Percentiles rank a stretch among this genome's conserved stretches.
Conservation (phyloP, 2,329 filamentous ascomycete genomes). For the Fusarium metavorans region DNA sequence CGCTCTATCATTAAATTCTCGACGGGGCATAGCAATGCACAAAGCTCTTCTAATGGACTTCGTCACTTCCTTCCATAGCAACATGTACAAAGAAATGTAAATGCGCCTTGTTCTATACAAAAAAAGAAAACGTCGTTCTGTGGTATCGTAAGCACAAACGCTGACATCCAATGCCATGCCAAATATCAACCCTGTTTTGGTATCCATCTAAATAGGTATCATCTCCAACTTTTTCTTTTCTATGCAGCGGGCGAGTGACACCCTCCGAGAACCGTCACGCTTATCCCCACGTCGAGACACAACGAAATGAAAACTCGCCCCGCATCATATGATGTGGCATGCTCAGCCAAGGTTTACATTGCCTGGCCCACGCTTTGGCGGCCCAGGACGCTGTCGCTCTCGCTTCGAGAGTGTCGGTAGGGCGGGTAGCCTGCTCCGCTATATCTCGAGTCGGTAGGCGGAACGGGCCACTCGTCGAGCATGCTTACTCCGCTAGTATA, state of each 20-base stretch:
- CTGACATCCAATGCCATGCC: constrained; percentile 30
- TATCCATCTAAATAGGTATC: constrained; percentile 24
- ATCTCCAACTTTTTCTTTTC: constrained; percentile 3
- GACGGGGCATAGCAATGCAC: constrained; percentile 35
- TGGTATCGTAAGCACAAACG: constrained; percentile 43
- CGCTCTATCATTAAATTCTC: constrained; percentile 38
- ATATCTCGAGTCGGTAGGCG: constrained; percentile 23
- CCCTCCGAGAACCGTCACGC: constrained; percentile 22
- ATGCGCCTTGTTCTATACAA: constrained; percentile 28
- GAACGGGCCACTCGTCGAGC: constrained; percentile 45
- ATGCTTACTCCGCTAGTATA: constrained; percentile 65
- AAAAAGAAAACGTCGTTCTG: constrained; percentile 37
- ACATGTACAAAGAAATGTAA: constrained; percentile 10
- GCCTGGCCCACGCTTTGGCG: constrained; percentile 24
- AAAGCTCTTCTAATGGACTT: constrained; percentile 32
- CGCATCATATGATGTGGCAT: neutral
- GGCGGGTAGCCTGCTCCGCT: constrained; percentile 28
- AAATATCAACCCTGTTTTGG: constrained; percentile 34
- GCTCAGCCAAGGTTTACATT: constrained; percentile 6
- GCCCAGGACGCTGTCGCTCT: constrained; percentile 24
- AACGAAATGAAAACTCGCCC: constrained; percentile 28
- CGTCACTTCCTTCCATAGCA: constrained; percentile 25
- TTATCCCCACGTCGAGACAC: constrained; percentile 28
- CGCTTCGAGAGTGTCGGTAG: constrained; percentile 30
- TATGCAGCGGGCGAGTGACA: constrained; percentile 32